phyloP scores from a whole-genome alignment of 108 stramenopile genomes.

The Pelagomonas calceolata region DNA sequence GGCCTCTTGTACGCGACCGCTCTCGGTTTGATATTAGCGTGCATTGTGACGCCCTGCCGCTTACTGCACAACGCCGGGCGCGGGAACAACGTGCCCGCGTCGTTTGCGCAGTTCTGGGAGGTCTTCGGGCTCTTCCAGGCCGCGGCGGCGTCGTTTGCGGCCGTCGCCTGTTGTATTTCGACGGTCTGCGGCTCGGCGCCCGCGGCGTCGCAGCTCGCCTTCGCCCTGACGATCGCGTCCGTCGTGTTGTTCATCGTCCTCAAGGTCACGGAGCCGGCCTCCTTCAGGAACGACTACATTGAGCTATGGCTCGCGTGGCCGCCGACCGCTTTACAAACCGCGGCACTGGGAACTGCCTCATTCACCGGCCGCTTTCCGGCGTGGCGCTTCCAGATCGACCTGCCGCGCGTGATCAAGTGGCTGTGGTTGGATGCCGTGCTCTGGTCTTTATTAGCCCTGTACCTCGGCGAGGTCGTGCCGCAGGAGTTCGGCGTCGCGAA shows the following conservation, averaged over 20 bases:
- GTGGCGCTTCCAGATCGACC: neutral
- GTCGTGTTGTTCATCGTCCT: neutral
- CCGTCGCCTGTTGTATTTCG: neutral
- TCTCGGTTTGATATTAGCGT: neutral
- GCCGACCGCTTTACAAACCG: neutral
- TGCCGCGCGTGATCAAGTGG: slow-evolving; percentile 3
- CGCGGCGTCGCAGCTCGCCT: neutral
- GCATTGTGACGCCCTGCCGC: neutral
- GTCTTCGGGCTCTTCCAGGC: neutral
- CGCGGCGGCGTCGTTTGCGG: neutral
- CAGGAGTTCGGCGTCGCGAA: slow-evolving; percentile 21
- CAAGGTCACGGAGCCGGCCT: neutral
- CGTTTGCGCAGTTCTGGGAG: neutral
- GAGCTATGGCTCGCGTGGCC: neutral
- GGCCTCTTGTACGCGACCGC: neutral
- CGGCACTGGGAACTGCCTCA: neutral
- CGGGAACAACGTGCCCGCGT: neutral
- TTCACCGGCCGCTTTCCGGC: neutral
- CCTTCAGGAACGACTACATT: neutral
- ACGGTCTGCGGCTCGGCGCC: neutral
- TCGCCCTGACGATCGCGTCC: neutral
- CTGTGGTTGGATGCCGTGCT: slow-evolving; percentile 33
- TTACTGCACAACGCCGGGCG: neutral
- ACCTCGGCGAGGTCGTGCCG: slow-evolving; percentile 38
- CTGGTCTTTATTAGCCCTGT: slow-evolving; percentile 40